Evolutionary conservation across 2,329 filamentous ascomycete genomes (phyloP).

Genomic region (Fusarium paranaense): DNA sequence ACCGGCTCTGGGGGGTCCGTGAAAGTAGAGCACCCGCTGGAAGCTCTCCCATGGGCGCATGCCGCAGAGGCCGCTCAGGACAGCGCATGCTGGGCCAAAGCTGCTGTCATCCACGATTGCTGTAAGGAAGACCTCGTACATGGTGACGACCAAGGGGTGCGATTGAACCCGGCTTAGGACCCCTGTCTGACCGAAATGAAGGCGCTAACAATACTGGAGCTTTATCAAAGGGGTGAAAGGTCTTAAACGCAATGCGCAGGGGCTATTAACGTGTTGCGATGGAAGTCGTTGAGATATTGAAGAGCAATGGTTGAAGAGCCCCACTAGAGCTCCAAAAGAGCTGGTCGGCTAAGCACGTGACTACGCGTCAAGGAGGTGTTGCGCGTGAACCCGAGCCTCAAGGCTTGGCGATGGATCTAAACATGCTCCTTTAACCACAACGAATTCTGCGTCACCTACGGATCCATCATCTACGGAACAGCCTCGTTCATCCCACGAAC

Average conservation of each 20-base stretch:
- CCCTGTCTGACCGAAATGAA: background rate
- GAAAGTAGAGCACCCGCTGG: conserved; percentile 65
- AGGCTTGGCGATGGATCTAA: conserved; percentile 20
- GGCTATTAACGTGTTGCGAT: background rate
- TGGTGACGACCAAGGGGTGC: background rate
- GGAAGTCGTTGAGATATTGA: background rate
- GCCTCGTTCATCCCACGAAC: background rate
- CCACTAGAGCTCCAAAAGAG: conserved; percentile 20
- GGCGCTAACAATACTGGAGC: background rate
- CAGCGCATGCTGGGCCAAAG: conserved; percentile 60
- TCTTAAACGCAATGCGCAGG: background rate
- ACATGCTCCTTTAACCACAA: conserved; percentile 13
- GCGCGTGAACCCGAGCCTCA: conserved; percentile 22
- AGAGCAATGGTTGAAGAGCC: conserved; percentile 1
- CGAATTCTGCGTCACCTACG: background rate
- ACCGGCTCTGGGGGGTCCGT: conserved; percentile 58
- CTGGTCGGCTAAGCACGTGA: conserved; percentile 45
- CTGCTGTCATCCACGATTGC: conserved; percentile 63
- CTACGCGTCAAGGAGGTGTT: conserved; percentile 40
- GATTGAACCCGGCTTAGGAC: background rate
- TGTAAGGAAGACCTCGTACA: conserved; percentile 70
- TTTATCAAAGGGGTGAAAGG: background rate
- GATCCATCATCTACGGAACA: background rate
- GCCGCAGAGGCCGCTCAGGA: conserved; percentile 68
- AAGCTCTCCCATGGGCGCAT: conserved; percentile 64